phyloP scores from a whole-genome alignment of 495 filamentous ascomycete genomes.

The Daldinia loculata region DNA sequence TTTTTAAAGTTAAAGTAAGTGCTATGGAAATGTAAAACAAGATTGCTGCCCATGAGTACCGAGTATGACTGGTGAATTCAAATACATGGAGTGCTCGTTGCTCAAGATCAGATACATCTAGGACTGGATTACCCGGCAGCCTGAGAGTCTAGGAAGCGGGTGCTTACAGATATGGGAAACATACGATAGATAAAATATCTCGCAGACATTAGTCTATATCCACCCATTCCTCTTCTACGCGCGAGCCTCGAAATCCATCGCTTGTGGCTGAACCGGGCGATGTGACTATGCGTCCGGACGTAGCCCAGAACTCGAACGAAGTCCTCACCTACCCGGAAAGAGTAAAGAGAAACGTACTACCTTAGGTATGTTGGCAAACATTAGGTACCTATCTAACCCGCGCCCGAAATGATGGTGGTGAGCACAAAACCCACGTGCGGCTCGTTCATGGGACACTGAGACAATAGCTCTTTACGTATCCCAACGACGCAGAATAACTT shows the following conservation, averaged over 20 bases:
- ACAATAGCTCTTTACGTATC: constrained; percentile 39
- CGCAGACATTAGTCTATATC: constrained; percentile 1
- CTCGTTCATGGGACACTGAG: constrained; percentile 42
- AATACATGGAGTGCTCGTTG: constrained; percentile 25
- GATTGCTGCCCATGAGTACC: neutral
- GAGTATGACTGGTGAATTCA: constrained; percentile 16
- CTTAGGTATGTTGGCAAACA: constrained; percentile 13
- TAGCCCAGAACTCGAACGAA: constrained; percentile 7
- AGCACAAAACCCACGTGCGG: constrained; percentile 48
- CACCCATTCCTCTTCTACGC: constrained; percentile 20
- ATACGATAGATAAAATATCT: constrained; percentile 24
- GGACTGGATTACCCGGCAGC: constrained; percentile 33
- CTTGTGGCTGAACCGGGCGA: constrained; percentile 21
- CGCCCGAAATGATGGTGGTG: constrained; percentile 32
- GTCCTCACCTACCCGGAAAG: neutral
- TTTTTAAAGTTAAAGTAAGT: too few relatives aligned
- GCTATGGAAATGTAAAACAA: too few relatives aligned
- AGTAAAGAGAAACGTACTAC: neutral
- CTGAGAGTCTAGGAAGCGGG: constrained; percentile 31
- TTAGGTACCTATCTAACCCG: constrained; percentile 8
- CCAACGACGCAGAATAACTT: constrained; percentile 25
- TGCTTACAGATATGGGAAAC: constrained; percentile 43
- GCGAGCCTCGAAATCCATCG: constrained; percentile 21
- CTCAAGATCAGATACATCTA: constrained; percentile 42
- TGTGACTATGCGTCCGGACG: constrained; percentile 16